Evolutionary conservation across 1,284 basidiomycete genomes (phyloP), one percentile per base, ranked within the genome.

Genomic region (Golubevia pallescens): DNA sequence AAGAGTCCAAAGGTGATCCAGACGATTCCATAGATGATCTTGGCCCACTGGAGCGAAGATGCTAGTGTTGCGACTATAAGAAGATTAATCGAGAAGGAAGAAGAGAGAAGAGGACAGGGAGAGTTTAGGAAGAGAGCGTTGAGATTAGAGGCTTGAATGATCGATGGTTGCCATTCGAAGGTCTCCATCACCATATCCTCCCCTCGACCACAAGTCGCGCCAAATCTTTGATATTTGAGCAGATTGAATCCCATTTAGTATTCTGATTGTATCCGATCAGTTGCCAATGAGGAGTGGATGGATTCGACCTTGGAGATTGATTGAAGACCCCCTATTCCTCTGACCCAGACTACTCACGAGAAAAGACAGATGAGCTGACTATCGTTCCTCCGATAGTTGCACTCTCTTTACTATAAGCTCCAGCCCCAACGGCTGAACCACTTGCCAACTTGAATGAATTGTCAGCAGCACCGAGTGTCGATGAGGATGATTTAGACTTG

Each of bases 1-100:
- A 75, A 55, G 13, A 77, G 58, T 14, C 78, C 78, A 0, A 62
- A 21, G 34, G 62, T 7, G 61, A 81, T 77, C 71, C 74, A 78
- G 8, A 69, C 60, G 62, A 81, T 74, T 63, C 72, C 68, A 28
- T 77, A 70, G 32, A 79, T 23, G 59, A 73, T 58, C 52, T 63
- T 66, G 53, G 70, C 69, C 73, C 73, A 78, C 28, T 69, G 53
- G 4, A 68, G 6, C 6, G 54, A 56, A 13, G 54, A 56, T 6
- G 24, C 24, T 5, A 32, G 20, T 6, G 54, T 21, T 6, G 54
- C 20, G 7, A 56, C 54, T 56, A 13, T 21, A 13, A 56, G 2
- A 32, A 7, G 24, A 61, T 6, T 67, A 56, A 23, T 65, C 64
- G 0, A 73, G n/a, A n/a, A n/a, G n/a, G n/a, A n/a, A n/a, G n/a